These are phyloP conservation scores for Avena insularis DNA, from an alignment of 176 grass and related monocot genomes.

Conservation along the genomic window DNA sequence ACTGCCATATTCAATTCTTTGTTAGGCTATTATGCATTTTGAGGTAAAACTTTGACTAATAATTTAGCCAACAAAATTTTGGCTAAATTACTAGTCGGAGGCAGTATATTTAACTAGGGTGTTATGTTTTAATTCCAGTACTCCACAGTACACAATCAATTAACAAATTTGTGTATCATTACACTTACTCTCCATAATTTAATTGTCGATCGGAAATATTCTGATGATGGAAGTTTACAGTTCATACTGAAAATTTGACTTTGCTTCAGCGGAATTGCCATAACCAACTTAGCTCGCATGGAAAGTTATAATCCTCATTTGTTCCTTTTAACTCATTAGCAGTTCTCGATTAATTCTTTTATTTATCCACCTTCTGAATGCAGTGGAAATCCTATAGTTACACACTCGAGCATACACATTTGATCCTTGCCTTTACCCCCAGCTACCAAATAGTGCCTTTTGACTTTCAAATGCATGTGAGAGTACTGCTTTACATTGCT, in stretches of 20 bases:
- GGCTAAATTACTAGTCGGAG: no score
- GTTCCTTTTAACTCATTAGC: neutral
- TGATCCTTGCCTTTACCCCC: neutral
- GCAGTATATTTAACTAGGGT: neutral
- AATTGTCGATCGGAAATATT: neutral
- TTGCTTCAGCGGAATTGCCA: neutral
- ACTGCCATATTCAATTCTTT: neutral
- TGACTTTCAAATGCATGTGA: slow-evolving; percentile 19
- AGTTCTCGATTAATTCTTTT: neutral
- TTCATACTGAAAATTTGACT: neutral
- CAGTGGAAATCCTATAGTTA: neutral
- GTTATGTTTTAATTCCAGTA: neutral
- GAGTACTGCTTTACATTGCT: neutral
- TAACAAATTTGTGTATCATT: neutral
- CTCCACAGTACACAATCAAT: neutral
- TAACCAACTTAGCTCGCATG: neutral
- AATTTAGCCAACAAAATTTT: no score
- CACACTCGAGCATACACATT: neutral
- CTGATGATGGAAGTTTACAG: neutral
- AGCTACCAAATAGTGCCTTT: neutral
- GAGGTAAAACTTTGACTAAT: no score
- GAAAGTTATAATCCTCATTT: no score
- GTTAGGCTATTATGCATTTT: neutral
- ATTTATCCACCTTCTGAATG: neutral
- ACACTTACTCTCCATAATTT: neutral